Percentiles rank a stretch among this genome's conserved stretches.
These are phyloP conservation scores for Triticum urartu DNA, from an alignment of 176 grass and related monocot species.

Conservation along the genomic window DNA sequence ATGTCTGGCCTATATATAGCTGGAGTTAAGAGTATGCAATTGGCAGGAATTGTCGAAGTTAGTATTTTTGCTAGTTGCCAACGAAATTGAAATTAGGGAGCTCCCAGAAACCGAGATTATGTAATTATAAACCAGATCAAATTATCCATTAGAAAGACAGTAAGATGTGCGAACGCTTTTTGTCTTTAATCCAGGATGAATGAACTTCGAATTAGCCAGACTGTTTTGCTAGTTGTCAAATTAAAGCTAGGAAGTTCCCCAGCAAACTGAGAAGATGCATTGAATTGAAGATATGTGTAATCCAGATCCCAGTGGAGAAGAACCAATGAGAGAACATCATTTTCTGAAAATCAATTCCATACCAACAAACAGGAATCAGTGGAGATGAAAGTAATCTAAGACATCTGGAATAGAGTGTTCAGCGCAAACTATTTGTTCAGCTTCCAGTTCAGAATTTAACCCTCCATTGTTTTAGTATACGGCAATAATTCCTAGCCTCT, in stretches of 20 bases:
- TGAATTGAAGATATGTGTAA: no score
- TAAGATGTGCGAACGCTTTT: no score
- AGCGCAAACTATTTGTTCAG: not conserved
- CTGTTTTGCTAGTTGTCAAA: not conserved
- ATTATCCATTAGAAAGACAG: no score
- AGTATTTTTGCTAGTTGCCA: no score
- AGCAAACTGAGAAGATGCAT: not conserved
- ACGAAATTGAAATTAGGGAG: no score
- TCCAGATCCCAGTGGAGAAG: not conserved
- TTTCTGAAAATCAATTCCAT: not conserved
- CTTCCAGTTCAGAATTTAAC: not conserved
- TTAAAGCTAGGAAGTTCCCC: not conserved
- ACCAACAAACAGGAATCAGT: not conserved
- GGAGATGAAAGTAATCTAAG: not conserved
- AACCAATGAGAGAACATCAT: not conserved
- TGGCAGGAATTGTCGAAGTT: not conserved
- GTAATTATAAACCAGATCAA: no score
- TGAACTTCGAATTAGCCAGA: not conserved
- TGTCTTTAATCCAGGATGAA: no score
- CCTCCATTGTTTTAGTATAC: not conserved
- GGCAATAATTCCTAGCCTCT: not conserved
- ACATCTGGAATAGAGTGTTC: not conserved
- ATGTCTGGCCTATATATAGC: not conserved
- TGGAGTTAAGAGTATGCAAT: not conserved
- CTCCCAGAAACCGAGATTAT: no score